phyloP scores from a whole-genome alignment of 805 yeast species.

The Hanseniaspora mollemarum region DNA sequence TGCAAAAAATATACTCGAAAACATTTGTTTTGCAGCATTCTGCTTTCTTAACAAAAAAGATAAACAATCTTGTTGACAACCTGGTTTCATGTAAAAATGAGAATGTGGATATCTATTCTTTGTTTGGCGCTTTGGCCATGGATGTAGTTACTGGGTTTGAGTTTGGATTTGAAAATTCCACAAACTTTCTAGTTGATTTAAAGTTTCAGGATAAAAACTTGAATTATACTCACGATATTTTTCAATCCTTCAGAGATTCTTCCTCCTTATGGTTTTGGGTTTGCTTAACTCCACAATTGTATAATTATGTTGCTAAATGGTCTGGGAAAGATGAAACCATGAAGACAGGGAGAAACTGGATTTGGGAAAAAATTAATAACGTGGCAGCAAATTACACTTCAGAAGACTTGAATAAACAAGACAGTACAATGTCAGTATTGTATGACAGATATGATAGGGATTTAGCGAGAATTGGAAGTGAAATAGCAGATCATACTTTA shows the following conservation, averaged over 20 bases:
- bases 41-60: slow-evolving; percentile 28
- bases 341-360: slow-evolving; percentile 37
- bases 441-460: slow-evolving; percentile 13
- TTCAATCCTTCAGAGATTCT: slow-evolving; percentile 38
- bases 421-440: slow-evolving; percentile 17
- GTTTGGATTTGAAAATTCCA: slow-evolving; percentile 41
- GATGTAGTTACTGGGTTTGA: slow-evolving; percentile 54
- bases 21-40: slow-evolving; percentile 32
- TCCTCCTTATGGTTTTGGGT: slow-evolving; percentile 58
- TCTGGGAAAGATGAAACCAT: slow-evolving; percentile 33
- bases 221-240: slow-evolving; percentile 33
- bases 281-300: slow-evolving; percentile 45
- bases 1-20: slow-evolving; percentile 38
- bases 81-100: slow-evolving; percentile 20
- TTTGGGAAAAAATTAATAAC: slow-evolving; percentile 26
- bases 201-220: slow-evolving; percentile 11
- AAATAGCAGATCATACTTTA: slow-evolving; percentile 51
- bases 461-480: slow-evolving; percentile 28
- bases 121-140: slow-evolving; percentile 65
- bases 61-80: slow-evolving; percentile 25
- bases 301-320: slow-evolving; percentile 38
- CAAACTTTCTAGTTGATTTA: slow-evolving; percentile 33
- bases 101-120: slow-evolving; percentile 44
- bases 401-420: slow-evolving; percentile 11
- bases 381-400: slow-evolving; percentile 19